Percentiles rank a stretch among this genome's conserved stretches.
Conservation (phyloP, 139 green algal species). For the Micromonas pusilla region DNA sequence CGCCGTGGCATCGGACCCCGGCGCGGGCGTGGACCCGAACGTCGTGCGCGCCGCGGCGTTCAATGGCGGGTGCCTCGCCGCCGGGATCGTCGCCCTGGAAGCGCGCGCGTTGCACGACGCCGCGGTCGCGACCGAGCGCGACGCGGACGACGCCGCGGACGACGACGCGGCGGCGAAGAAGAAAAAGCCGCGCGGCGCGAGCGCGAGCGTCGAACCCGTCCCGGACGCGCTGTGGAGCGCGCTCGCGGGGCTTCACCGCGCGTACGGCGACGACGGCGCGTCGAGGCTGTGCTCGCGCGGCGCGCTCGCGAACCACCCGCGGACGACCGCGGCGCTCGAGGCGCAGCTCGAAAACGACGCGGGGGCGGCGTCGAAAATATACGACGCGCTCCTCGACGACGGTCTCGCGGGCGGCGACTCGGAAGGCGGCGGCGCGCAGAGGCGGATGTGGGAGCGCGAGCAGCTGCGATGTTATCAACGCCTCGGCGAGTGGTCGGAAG, state of each 20-base stretch:
- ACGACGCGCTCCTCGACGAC: conserved; percentile 2
- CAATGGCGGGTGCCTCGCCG: not conserved
- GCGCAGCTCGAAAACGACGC: conserved; percentile 21
- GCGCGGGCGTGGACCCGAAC: not conserved
- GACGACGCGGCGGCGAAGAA: too few relatives aligned
- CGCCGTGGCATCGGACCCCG: not conserved
- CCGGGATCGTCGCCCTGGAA: conserved; percentile 21
- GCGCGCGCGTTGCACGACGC: not conserved
- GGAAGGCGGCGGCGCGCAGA: not conserved
- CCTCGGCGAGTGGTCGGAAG: conserved; percentile 22
- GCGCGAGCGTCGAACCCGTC: not conserved
- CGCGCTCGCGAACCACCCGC: not conserved
- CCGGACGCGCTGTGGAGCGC: conserved; percentile 11
- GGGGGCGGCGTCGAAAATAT: conserved; percentile 10
- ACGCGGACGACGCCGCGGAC: not conserved
- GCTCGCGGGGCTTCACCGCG: conserved; percentile 16
- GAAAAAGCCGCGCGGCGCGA: too few relatives aligned
- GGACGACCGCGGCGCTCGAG: conserved; percentile 19
- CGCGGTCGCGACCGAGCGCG: not conserved
- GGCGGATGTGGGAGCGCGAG: conserved; percentile 17
- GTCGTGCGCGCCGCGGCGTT: not conserved
- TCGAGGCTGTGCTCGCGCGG: not conserved
- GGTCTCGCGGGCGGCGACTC: not conserved
- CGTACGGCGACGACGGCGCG: conserved; percentile 22
- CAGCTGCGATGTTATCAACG: conserved; percentile 13